phyloP scores from a whole-genome alignment of 148 eudicot genomes.

The Camellia sinensis region DNA sequence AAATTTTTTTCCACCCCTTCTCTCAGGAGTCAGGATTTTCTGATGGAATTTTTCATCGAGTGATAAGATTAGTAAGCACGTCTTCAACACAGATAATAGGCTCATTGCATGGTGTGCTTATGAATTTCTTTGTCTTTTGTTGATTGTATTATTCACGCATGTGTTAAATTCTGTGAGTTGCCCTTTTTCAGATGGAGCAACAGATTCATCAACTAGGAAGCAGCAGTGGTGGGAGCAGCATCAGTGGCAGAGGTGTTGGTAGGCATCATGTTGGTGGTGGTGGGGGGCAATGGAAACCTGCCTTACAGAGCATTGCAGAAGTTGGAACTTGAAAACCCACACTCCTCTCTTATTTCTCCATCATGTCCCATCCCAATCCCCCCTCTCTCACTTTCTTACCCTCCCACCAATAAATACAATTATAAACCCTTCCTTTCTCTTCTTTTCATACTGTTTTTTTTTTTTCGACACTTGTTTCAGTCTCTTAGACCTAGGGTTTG shows the following conservation, averaged over 20 bases:
- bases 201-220: constrained; percentile 1
- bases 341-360: not conserved
- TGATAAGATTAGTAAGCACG: too few species aligned
- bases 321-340: constrained; percentile 28
- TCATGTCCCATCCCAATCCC: too few species aligned
- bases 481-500: too few species aligned
- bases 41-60: too few species aligned
- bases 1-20: too few species aligned
- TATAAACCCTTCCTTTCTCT: too few species aligned
- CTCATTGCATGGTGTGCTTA: too few species aligned
- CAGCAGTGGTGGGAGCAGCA: constrained; percentile 12
- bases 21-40: too few species aligned
- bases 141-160: not conserved
- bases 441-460: too few species aligned
- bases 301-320: constrained; percentile 73
- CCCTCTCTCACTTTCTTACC: too few species aligned
- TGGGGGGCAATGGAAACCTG: constrained; percentile 70
- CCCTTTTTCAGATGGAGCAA: constrained; percentile 13
- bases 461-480: not conserved
- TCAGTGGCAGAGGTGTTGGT: constrained; percentile 14
- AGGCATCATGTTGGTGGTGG: constrained; percentile 23
- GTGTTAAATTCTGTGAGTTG: not conserved
- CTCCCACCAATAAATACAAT: too few species aligned
- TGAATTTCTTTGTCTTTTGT: not conserved
- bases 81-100: too few species aligned